Conservation (phyloP, 495 filamentous ascomycete species). For the Penicillium taxi region DNA sequence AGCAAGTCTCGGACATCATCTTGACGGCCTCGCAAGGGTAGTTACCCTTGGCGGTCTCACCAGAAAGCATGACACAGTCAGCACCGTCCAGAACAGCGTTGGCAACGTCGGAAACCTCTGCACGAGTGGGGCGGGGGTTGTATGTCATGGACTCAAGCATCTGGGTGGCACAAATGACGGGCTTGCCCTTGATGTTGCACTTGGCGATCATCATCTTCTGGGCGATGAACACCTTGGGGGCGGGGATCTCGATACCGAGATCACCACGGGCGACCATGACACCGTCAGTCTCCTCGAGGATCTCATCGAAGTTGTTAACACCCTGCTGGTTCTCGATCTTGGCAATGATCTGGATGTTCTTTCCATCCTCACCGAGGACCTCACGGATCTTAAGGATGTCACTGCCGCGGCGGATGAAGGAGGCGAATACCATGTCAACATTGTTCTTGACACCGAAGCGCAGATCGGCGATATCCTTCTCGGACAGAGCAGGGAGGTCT, state of each 20-base stretch:
- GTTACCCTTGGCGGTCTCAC: constrained; percentile 95
- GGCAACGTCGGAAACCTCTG: constrained; percentile 96
- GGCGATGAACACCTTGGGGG: constrained; percentile 95
- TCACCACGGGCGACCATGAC: constrained; percentile 99
- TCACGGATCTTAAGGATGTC: constrained; percentile 90
- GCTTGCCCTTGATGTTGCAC: constrained; percentile 99
- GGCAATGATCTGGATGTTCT: constrained; percentile 97
- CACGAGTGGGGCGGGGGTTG: constrained; percentile 95
- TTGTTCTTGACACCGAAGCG: constrained; percentile 94
- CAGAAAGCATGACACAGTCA: constrained; percentile 99
- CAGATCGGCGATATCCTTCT: constrained; percentile 93
- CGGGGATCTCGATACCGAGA: constrained; percentile 95
- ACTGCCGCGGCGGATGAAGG: constrained; percentile 87
- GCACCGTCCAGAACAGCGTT: constrained; percentile 96
- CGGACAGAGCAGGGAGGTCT: constrained; percentile 93
- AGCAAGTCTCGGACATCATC: constrained; percentile 96
- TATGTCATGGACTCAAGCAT: constrained; percentile 99
- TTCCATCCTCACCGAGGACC: constrained; percentile 84
- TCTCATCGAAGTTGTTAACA: constrained; percentile 98
- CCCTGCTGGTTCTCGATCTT: constrained; percentile 99
- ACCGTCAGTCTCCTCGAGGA: constrained; percentile 91
- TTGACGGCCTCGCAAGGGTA: constrained; percentile 88
- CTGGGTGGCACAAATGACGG: constrained; percentile 87
- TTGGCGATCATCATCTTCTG: constrained; percentile 99
- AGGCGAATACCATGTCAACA: constrained; percentile 98